Evolutionary conservation across 108 stramenopile genomes (phyloP).

Genomic region (Skeletonema tropicum): DNA sequence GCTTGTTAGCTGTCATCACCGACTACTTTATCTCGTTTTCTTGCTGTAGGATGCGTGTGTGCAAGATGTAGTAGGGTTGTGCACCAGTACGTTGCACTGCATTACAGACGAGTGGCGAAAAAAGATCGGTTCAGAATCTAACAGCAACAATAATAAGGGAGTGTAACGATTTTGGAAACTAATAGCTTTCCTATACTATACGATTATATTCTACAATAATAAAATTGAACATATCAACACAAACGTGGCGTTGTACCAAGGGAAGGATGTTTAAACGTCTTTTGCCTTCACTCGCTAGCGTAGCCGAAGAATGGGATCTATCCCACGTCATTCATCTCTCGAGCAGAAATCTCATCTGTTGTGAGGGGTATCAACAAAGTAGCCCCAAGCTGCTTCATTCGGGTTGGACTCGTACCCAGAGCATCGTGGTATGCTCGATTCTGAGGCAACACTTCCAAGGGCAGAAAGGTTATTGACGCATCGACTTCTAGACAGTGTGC

Average conservation of each 20-base stretch:
- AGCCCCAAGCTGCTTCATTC: background rate
- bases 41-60: too few species aligned
- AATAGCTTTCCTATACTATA: background rate
- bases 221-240: background rate
- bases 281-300: background rate
- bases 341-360: background rate
- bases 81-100: too few species aligned
- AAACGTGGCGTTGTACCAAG: background rate
- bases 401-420: background rate
- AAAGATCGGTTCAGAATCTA: too few species aligned
- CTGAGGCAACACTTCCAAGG: slow-evolving; percentile 8
- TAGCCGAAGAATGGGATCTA: background rate
- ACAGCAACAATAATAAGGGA: too few species aligned
- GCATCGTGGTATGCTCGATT: background rate
- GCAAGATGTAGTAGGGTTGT: too few species aligned
- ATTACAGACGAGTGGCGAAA: too few species aligned
- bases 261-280: background rate
- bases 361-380: background rate
- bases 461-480: slow-evolving; percentile 12
- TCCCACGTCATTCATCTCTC: background rate
- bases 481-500: slow-evolving; percentile 7
- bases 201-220: background rate
- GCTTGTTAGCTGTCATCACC: too few species aligned
- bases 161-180: background rate
- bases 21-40: too few species aligned